Evolutionary conservation across 1,284 basidiomycete genomes (phyloP), one percentile per base, ranked within the genome.

Genomic region (Phylloporus sp.): DNA sequence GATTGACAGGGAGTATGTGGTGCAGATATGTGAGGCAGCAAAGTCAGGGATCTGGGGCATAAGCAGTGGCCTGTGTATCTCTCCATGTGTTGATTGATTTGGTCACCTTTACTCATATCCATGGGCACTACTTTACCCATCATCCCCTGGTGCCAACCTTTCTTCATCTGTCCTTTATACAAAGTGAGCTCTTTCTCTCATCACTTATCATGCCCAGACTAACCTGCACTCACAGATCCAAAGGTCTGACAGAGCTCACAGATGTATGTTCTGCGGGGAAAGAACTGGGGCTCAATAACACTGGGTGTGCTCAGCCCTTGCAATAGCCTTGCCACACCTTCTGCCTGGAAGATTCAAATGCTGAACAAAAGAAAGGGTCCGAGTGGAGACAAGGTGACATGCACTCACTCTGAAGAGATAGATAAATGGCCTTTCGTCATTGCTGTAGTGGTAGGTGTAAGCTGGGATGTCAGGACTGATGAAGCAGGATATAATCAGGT

Each of bases 241-340:
- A n/a, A n/a, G n/a, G n/a, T n/a, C n/a, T n/a, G n/a, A n/a, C n/a
- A n/a, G n/a, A n/a, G n/a, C n/a, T n/a, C n/a, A n/a, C n/a, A 95
- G 56, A 99, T 77, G 78, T 94, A 98, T 2, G 92, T 95, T 52
- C 95, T 95, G 66, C 92, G 87, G 11, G 97, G 96, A 11, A 96
- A 98, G 79, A 98, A 98, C 68, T 85, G 86, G 70, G 98, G 79
- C 72, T 97, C 95, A 63, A 95, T 77, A 69, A 93, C 85, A 73
- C 91, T 92, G 64, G 90, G 82, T 56, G 94, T 78, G 51, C 80
- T 74, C 63, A 94, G 84, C 74, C 93, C 90, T 68, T 86, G 86
- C 63, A 94, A 79, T 64, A 92, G 80, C 69, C 87, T 83, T 61
- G 88, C n/a, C n/a, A n/a, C 90, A 70, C 86, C 85, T 76, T 91